Evolutionary conservation across 257 asterid species (phyloP), one percentile per base, ranked within the genome.

Genomic region (Solanum dulcamara): DNA sequence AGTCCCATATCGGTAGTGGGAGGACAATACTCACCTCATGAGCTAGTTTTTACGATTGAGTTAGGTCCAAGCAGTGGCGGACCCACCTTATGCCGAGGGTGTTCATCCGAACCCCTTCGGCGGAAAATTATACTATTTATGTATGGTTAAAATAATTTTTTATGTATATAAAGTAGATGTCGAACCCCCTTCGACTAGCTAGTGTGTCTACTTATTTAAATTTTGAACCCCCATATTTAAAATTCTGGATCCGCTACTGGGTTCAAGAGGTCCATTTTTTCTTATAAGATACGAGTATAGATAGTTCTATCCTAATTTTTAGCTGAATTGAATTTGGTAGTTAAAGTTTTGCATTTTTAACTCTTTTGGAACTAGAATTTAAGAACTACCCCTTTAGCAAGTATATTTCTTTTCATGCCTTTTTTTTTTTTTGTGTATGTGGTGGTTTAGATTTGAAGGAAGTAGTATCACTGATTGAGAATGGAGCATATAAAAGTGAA

Each of bases 401-500:
- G 70, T 62, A 62, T 62, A 26, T 59, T 26, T 2, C 12, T 62
- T 28, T 28, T 26, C 70, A 26, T 62, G 35, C 2, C 18, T 20
- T 60, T 60, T 26, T 26, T 24, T 26, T 7, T 60, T 60, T n/a
- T n/a, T n/a, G n/a, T 11, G 28, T 60, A 2, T 55, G 28, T 57
- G 66, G 30, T 57, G 66, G 66, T 57, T 62, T 62, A 62, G 98
- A 89, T 77, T 89, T 95, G 94, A 95, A 93, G 88, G 95, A 92
- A 82, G 92, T 93, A 60, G 92, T 93, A 7, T 88, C 89, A 6
- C 50, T 93, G 94, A 90, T 94, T 87, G 97, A 93, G 91, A 90
- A 88, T 33, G 98, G 97, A 26, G 98, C 96, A 44, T 91, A 92
- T 84, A 85, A 93, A 14, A 93, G 94, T 46, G 97, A 94, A 89